Evolutionary conservation across 495 filamentous ascomycete species (phyloP).

Genomic region (Penicillium longicatenatum): DNA sequence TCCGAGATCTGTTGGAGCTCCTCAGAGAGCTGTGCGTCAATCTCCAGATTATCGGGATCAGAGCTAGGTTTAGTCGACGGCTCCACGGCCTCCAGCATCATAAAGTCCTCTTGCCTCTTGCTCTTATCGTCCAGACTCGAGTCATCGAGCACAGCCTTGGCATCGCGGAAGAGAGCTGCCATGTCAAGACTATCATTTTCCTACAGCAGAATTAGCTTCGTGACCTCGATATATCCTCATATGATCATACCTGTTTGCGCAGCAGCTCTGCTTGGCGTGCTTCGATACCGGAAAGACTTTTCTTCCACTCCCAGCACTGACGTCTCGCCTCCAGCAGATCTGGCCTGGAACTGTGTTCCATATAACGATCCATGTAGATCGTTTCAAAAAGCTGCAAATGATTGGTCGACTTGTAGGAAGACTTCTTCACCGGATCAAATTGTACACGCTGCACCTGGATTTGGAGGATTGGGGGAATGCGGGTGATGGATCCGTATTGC

Average conservation of each 20-base stretch:
- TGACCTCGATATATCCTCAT: neutral
- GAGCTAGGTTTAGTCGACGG: neutral
- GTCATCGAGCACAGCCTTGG: constrained; percentile 28
- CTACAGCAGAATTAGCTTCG: constrained; percentile 15
- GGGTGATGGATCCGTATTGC: constrained; percentile 74
- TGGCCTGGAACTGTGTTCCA: constrained; percentile 61
- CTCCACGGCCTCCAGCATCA: neutral
- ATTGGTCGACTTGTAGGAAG: constrained; percentile 73
- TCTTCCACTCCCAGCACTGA: constrained; percentile 74
- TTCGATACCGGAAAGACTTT: constrained; percentile 58
- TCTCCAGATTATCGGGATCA: neutral
- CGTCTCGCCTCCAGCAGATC: constrained; percentile 62
- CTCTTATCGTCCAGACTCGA: constrained; percentile 24
- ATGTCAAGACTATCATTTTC: constrained; percentile 27
- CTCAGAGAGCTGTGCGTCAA: neutral
- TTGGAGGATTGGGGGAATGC: constrained; percentile 81
- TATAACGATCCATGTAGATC: constrained; percentile 88
- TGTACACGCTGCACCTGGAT: constrained; percentile 83
- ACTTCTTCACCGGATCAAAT: constrained; percentile 60
- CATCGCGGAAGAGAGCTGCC: constrained; percentile 27
- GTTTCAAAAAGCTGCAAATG: constrained; percentile 72
- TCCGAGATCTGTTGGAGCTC: constrained; percentile 20
- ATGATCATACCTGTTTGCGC: constrained; percentile 43
- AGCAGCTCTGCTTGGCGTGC: constrained; percentile 47
- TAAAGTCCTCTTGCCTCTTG: neutral